Base-by-base conservation (phyloP, 306 rosid species). In the Rubus idaeus region DNA sequence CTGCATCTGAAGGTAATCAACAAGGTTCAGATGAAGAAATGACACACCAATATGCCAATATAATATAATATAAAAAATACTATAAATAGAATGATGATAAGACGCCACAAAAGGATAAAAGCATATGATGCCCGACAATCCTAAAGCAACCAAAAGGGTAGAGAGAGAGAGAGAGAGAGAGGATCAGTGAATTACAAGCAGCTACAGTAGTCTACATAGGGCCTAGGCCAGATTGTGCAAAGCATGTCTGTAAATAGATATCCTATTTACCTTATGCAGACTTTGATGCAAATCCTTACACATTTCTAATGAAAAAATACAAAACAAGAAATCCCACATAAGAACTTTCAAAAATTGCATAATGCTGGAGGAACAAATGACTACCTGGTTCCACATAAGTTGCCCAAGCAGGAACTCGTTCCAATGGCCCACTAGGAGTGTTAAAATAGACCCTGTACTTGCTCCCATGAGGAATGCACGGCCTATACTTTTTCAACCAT, bases 361-460 rank as follows among this genome's bases (percentile, higher is more conserved):
- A 78, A 75, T 62, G 50, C 26, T 61, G 6, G 68, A 79, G 21
- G 70, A 71, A 17, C 50, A 67, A 77, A 73, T 57, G n/a, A 82
- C 51, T 71, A 95, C 98, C 97, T 58, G 98, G 97, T 75, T 90
- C 89, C 80, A 95, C 98, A 85, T 92, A 95, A 60, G 97, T 87
- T 83, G 98, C 98, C 98, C 98, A 95, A 87, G 98, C 96, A 82
- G 98, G 98, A 45, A 95, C 89, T 77, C 98, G 80, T 75, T 95
- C 98, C 89, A 95, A 68, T 18, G 96, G 91, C 75, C 97, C 97
- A 77, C 78, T 86, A 44, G 98, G 88, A 85, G 98, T 92, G 90
- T 95, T 95, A 75, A 95, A 90, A 86, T 90, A 95, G 56, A 95
- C 98, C 80, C 97, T 87, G 81, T 95, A 95, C 88, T 87, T 95